Percentiles rank a stretch among this genome's conserved stretches.
phyloP scores from a whole-genome alignment of 2,329 filamentous ascomycete genomes.

The Colletotrichum limetticola region DNA sequence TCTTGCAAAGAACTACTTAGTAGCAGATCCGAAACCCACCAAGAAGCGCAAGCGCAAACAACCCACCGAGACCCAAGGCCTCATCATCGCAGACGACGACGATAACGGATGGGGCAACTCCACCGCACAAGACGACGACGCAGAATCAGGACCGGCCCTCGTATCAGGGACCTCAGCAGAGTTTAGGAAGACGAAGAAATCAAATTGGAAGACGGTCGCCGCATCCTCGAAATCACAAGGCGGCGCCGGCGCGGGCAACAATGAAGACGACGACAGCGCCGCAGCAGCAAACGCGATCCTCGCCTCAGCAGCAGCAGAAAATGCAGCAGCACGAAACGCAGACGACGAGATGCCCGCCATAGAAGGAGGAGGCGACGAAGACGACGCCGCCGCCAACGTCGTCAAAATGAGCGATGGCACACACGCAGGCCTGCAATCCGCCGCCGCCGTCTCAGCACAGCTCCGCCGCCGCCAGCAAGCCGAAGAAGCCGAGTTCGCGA shows the following conservation, averaged over 20 bases:
- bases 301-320: conserved; percentile 76
- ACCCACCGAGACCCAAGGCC: conserved; percentile 55
- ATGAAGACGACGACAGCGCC: conserved; percentile 56
- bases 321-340: conserved; percentile 58
- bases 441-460: conserved; percentile 78
- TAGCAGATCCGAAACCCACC: conserved; percentile 63
- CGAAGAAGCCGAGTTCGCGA: conserved; percentile 65
- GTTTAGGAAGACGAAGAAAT: conserved; percentile 82
- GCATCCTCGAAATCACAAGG: conserved; percentile 40
- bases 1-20: conserved; percentile 89
- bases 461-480: conserved; percentile 73
- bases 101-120: conserved; percentile 62
- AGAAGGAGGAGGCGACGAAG: conserved; percentile 51
- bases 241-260: conserved; percentile 49
- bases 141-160: conserved; percentile 62
- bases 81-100: conserved; percentile 74
- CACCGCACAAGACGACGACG: conserved; percentile 54
- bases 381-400: conserved; percentile 49
- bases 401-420: conserved; percentile 88
- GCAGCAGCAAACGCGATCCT: conserved; percentile 84
- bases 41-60: conserved; percentile 75
- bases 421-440: conserved; percentile 87
- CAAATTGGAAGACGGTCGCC: conserved; percentile 80
- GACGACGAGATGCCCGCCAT: conserved; percentile 62
- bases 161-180: conserved; percentile 66